Evolutionary conservation across 73 alveolate species (phyloP).

Genomic region (Breviolum minutum): DNA sequence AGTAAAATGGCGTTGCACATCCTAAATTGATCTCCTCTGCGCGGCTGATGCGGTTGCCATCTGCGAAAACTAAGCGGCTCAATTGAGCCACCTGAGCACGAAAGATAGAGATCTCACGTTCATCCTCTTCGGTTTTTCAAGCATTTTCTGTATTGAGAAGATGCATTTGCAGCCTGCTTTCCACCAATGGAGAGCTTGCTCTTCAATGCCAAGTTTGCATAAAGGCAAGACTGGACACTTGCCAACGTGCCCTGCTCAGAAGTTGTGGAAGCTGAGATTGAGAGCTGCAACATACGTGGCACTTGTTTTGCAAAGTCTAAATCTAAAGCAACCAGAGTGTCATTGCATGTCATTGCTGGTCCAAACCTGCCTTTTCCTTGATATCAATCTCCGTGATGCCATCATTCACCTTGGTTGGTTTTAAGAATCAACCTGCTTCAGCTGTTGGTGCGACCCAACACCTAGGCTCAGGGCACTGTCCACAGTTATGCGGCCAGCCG

Average conservation of each 20-base stretch:
- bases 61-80: constrained; percentile 23
- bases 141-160: background rate
- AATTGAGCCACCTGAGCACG: constrained; percentile 21
- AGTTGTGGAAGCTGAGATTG: no score
- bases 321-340: background rate
- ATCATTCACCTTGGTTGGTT: background rate
- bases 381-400: constrained; percentile 30
- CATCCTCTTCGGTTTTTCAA: no score
- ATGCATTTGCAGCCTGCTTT: background rate
- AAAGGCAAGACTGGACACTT: constrained; percentile 20
- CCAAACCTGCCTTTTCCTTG: constrained; percentile 13
- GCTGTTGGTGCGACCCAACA: background rate
- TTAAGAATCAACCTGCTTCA: background rate
- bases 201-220: constrained; percentile 34
- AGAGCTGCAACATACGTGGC: no score
- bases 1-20: no score
- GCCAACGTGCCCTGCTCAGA: background rate
- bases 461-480: background rate
- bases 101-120: background rate
- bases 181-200: constrained; percentile 45
- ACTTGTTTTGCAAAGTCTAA: background rate
- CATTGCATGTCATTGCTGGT: background rate
- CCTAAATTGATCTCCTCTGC: background rate
- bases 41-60: constrained; percentile 42
- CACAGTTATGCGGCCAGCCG: constrained; percentile 51